These are phyloP conservation scores for Pseudocercospora macadamiae DNA, from an alignment of 2,329 filamentous ascomycete genomes.

Conservation along the genomic window DNA sequence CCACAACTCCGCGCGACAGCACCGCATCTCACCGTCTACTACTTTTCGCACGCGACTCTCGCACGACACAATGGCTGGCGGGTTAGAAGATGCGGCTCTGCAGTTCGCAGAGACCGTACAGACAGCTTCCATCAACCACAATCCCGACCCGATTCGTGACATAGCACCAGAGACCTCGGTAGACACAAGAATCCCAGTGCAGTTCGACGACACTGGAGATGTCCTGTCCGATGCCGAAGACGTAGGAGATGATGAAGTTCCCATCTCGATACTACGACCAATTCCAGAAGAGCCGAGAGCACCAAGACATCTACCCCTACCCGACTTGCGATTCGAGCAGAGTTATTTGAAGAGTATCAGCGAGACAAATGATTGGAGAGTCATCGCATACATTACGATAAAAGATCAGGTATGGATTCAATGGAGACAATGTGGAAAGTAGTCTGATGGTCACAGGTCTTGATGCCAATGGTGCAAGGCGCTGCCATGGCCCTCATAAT, in stretches of 20 bases:
- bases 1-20: neutral
- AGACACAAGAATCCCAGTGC: slow-evolving; percentile 66
- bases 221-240: slow-evolving; percentile 51
- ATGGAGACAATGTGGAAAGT: neutral
- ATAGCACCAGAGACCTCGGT: slow-evolving; percentile 78
- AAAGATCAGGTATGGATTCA: slow-evolving; percentile 73
- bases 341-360: slow-evolving; percentile 92
- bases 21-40: neutral
- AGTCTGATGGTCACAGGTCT: slow-evolving; percentile 56
- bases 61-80: slow-evolving; percentile 8
- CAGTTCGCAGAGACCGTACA: slow-evolving; percentile 79
- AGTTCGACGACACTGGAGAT: slow-evolving; percentile 42
- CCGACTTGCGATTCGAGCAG: slow-evolving; percentile 93
- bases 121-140: slow-evolving; percentile 72
- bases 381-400: slow-evolving; percentile 79
- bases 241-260: slow-evolving; percentile 68
- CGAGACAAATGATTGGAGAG: slow-evolving; percentile 76
- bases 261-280: slow-evolving; percentile 64
- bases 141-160: slow-evolving; percentile 71
- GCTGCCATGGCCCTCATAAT: slow-evolving; percentile 84
- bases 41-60: neutral
- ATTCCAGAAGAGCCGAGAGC: slow-evolving; percentile 64
- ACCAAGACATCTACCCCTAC: slow-evolving; percentile 51
- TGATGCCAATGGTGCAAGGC: slow-evolving; percentile 87
- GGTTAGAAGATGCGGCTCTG: slow-evolving; percentile 37